Evolutionary conservation across 75 land plant species (phyloP).

Genomic region (Isoetes taiwanensis): DNA sequence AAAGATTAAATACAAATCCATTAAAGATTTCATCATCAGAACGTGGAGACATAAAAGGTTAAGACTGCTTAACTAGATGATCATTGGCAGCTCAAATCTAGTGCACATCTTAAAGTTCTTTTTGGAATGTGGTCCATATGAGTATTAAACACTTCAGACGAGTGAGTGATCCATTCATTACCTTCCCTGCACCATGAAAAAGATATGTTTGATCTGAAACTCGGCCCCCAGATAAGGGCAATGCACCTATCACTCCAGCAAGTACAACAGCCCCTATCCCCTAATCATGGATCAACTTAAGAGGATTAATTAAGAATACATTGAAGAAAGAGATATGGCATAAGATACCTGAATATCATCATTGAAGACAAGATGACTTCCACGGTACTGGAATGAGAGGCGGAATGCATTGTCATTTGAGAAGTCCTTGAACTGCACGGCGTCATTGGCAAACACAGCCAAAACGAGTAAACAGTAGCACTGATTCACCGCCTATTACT

Average conservation of each 20-base stretch:
- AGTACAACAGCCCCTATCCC: constrained; percentile 26
- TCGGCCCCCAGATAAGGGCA: constrained; percentile 24
- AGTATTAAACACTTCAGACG: too few species aligned
- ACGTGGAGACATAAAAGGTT: too few species aligned
- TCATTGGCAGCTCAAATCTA: too few species aligned
- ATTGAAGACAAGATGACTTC: constrained; percentile 31
- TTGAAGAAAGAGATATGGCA: too few species aligned
- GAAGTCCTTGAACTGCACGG: constrained; percentile 32
- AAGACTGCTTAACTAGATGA: too few species aligned
- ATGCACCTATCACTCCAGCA: constrained; percentile 23
- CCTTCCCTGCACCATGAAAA: constrained; percentile 31
- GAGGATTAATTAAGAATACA: not conserved
- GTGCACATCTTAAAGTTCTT: too few species aligned
- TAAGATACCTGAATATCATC: constrained; percentile 31
- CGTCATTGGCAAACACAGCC: not conserved
- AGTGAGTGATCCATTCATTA: not conserved
- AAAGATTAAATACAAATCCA: too few species aligned
- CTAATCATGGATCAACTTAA: not conserved
- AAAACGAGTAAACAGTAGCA: not conserved
- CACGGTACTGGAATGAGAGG: constrained; percentile 16
- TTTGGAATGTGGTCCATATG: too few species aligned
- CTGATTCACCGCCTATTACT: too few species aligned
- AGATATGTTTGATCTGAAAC: constrained; percentile 25
- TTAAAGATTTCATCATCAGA: too few species aligned
- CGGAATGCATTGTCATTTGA: constrained; percentile 33